A percentile compares a stretch with the other conserved stretches of the same genome.
phyloP scores from a whole-genome alignment of 345 rosid genomes.

The Moricandia arvensis region DNA sequence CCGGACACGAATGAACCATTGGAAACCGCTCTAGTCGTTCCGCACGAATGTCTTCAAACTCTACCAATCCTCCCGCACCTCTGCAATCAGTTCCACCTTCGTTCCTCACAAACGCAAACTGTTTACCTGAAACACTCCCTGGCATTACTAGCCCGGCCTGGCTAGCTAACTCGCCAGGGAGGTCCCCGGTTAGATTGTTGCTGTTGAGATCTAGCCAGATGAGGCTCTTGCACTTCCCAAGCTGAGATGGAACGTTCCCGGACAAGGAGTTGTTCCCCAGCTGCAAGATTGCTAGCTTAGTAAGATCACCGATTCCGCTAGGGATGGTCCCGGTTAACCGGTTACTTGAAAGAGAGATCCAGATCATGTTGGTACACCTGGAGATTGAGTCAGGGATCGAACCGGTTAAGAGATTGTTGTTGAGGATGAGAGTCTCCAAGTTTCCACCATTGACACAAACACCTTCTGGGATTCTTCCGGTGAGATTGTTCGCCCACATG shows the following conservation, averaged over 20 bases:
- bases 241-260: conserved; percentile 69
- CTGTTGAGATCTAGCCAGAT: conserved; percentile 97
- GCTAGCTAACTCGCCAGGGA: conserved; percentile 65
- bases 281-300: conserved; percentile 71
- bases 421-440: conserved; percentile 77
- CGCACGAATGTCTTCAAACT: conserved; percentile 78
- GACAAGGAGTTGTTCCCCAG: conserved; percentile 83
- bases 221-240: conserved; percentile 74
- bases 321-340: conserved; percentile 70
- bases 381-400: conserved; percentile 69
- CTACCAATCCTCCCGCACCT: conserved; percentile 97
- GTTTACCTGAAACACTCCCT: conserved; percentile 85
- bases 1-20: conserved; percentile 86
- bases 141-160: conserved; percentile 75
- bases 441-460: conserved; percentile 74
- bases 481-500: conserved; percentile 95
- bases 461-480: conserved; percentile 72
- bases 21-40: conserved; percentile 66
- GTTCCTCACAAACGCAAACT: conserved; percentile 88
- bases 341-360: conserved; percentile 93
- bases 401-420: conserved; percentile 78
- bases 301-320: conserved; percentile 59
- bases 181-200: conserved; percentile 57
- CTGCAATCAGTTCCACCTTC: conserved; percentile 96
- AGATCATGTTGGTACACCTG: conserved; percentile 74